A percentile compares a stretch with the other conserved stretches of the same genome.
Conservation (phyloP, 2,329 filamentous ascomycete species). For the Sphaerostilbella broomeana region DNA sequence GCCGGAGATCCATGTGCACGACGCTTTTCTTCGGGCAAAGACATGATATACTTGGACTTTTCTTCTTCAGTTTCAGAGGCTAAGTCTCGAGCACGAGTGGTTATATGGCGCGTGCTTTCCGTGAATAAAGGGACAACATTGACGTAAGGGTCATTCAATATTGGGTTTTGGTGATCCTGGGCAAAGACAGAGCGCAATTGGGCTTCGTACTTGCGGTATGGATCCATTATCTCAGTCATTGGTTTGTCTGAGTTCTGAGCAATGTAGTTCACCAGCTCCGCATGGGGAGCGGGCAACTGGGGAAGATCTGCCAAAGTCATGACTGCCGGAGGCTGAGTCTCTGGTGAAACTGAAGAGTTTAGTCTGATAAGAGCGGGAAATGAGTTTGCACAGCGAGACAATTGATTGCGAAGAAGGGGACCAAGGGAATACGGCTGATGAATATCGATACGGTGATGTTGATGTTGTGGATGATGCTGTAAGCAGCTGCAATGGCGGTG, state of each 20-base stretch:
- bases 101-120: slow-evolving; percentile 49
- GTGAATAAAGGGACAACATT: slow-evolving; percentile 63
- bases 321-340: slow-evolving; percentile 15
- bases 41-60: slow-evolving; percentile 63
- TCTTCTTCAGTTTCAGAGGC: slow-evolving; percentile 52
- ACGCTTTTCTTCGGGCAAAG: slow-evolving; percentile 54
- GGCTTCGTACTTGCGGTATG: slow-evolving; percentile 62
- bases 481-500: not conserved
- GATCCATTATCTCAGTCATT: slow-evolving; percentile 53
- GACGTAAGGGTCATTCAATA: slow-evolving; percentile 49
- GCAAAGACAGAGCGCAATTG: slow-evolving; percentile 61
- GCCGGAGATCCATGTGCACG: slow-evolving; percentile 58
- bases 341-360: not conserved
- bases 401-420: not conserved
- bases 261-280: slow-evolving; percentile 47
- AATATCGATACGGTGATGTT: not conserved
- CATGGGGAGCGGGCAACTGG: slow-evolving; percentile 39
- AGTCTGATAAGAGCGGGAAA: not conserved
- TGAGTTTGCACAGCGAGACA: slow-evolving; percentile 1
- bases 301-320: slow-evolving; percentile 37
- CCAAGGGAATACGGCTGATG: not conserved
- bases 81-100: slow-evolving; percentile 55
- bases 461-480: too few species aligned
- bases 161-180: slow-evolving; percentile 55
- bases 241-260: slow-evolving; percentile 45